These are phyloP conservation scores for Thalassiosira hispida DNA, from an alignment of 352 stramenopile genomes.

Conservation along the genomic window DNA sequence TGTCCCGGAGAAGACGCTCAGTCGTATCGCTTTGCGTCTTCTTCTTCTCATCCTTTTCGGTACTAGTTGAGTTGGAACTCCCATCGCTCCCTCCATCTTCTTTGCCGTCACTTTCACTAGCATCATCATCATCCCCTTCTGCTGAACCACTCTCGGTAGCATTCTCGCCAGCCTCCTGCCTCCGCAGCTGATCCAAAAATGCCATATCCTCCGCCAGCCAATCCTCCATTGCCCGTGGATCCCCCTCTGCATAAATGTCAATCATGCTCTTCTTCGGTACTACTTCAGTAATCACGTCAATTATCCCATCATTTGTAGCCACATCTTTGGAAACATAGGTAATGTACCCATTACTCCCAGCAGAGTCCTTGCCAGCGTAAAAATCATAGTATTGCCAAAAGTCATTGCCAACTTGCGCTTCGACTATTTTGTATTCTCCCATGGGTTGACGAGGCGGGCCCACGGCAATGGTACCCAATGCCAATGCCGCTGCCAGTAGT, in stretches of 20 bases:
- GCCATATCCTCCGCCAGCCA: constrained; percentile 55
- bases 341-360: constrained; percentile 75
- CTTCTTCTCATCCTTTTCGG: constrained; percentile 12
- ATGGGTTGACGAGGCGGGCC: constrained; percentile 54
- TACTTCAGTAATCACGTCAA: constrained; percentile 68
- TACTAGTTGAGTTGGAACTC: not conserved
- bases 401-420: constrained; percentile 59
- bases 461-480: constrained; percentile 24
- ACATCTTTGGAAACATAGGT: constrained; percentile 68
- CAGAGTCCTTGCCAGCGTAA: constrained; percentile 80
- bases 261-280: constrained; percentile 57
- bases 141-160: not conserved
- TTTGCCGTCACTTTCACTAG: not conserved
- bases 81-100: not conserved
- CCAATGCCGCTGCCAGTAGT: constrained; percentile 19
- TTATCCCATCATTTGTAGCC: constrained; percentile 58
- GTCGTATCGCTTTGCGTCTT: not conserved
- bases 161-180: constrained; percentile 16
- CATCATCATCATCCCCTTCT: constrained; percentile 5
- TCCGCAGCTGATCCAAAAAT: constrained; percentile 58
- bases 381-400: constrained; percentile 83
- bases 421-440: constrained; percentile 73
- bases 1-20: constrained; percentile 1
- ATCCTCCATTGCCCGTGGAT: constrained; percentile 41
- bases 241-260: constrained; percentile 49